Percentiles rank a stretch among this genome's conserved stretches.
These are phyloP conservation scores for Diaporthe citri DNA, from an alignment of 2,329 filamentous ascomycete genomes.

Conservation along the genomic window DNA sequence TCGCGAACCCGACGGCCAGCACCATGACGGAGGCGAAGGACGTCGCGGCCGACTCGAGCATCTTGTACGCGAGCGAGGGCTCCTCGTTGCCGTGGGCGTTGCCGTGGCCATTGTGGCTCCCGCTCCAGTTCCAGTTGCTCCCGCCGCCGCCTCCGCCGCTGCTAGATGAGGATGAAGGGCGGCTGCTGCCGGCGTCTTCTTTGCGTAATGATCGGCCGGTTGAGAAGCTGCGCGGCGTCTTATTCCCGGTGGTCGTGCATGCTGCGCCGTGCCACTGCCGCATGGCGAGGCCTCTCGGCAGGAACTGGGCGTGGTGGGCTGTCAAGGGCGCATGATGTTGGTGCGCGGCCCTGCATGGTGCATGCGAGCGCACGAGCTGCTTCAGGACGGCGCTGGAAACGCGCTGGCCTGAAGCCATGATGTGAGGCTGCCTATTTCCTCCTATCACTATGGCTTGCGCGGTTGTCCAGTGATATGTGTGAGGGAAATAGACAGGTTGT, in stretches of 20 bases:
- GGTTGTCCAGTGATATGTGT: background rate
- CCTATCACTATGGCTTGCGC: background rate
- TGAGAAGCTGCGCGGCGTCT: slow-evolving; percentile 18
- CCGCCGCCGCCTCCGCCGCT: slow-evolving; percentile 26
- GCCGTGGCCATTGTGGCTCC: slow-evolving; percentile 25
- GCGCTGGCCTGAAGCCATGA: slow-evolving; percentile 32
- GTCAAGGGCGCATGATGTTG: background rate
- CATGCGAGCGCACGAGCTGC: slow-evolving; percentile 20
- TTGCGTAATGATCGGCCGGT: slow-evolving; percentile 27
- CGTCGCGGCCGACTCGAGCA: slow-evolving; percentile 80
- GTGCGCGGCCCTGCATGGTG: slow-evolving; percentile 14
- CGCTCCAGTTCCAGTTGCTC: too few relatives aligned
- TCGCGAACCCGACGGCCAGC: slow-evolving; percentile 72
- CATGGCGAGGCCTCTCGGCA: background rate
- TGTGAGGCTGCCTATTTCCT: background rate
- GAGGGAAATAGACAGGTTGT: background rate
- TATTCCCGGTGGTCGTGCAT: slow-evolving; percentile 18
- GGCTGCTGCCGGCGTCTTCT: background rate
- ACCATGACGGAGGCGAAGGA: slow-evolving; percentile 82
- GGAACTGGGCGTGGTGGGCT: background rate
- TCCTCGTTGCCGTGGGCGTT: slow-evolving; percentile 41
- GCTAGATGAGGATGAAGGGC: background rate
- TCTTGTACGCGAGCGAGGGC: slow-evolving; percentile 65
- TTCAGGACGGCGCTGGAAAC: slow-evolving; percentile 21
- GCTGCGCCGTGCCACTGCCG: slow-evolving; percentile 22